Percentiles rank a stretch among this genome's conserved stretches.
These are phyloP conservation scores for Pugionium dolabratum DNA, from an alignment of 345 rosid genomes.

Conservation along the genomic window DNA sequence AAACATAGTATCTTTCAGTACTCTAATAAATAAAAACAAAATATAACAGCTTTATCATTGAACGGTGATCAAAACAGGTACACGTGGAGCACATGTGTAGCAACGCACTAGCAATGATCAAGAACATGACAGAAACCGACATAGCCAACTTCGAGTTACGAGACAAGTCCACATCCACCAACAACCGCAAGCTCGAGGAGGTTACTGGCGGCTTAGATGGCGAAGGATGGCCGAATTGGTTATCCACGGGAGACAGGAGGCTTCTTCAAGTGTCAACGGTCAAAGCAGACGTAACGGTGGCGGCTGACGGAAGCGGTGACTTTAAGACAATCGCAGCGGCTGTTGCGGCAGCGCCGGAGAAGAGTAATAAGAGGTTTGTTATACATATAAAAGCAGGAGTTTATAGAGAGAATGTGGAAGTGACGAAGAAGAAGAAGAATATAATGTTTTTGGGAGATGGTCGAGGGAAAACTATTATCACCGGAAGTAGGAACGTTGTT, in stretches of 20 bases:
- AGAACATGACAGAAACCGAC: conserved; percentile 55
- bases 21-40: neutral
- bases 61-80: conserved; percentile 25
- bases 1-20: no score
- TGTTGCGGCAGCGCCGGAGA: conserved; percentile 69
- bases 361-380: conserved; percentile 61
- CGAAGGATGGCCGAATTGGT: conserved; percentile 74
- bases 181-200: conserved; percentile 47
- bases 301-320: conserved; percentile 85
- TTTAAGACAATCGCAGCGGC: conserved; percentile 60
- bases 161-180: conserved; percentile 17
- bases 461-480: conserved; percentile 60
- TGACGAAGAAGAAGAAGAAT: conserved; percentile 61
- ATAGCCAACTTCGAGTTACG: conserved; percentile 39
- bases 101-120: conserved; percentile 54
- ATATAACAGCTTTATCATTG: conserved; percentile 5
- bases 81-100: conserved; percentile 55
- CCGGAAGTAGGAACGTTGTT: conserved; percentile 63
- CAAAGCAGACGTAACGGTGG: conserved; percentile 67
- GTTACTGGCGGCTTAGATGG: conserved; percentile 26
- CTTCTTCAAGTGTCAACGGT: conserved; percentile 64
- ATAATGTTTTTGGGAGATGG: conserved; percentile 89
- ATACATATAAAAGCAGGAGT: conserved; percentile 76
- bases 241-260: conserved; percentile 63
- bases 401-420: conserved; percentile 77